Evolutionary conservation across 1,284 basidiomycete genomes (phyloP).

Genomic region (Thelephora terrestris): DNA sequence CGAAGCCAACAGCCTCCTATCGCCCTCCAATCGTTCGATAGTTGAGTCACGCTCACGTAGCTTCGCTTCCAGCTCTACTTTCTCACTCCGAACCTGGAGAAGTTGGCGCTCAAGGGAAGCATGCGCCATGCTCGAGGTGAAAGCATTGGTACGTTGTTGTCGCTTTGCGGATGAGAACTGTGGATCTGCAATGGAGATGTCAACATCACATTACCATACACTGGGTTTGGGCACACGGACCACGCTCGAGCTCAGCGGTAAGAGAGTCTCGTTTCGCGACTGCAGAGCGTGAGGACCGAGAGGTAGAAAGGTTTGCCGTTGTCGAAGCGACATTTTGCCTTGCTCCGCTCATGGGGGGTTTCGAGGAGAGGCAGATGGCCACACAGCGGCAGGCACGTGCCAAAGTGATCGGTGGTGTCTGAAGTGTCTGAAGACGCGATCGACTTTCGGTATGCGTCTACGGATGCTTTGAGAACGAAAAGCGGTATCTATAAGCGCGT

Average conservation of each 20-base stretch:
- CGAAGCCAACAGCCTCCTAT: slow-evolving; percentile 51
- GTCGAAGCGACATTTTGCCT: slow-evolving; percentile 10
- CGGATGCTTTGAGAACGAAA: too few species aligned
- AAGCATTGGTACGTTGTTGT: slow-evolving; percentile 47
- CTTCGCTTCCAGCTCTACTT: slow-evolving; percentile 51
- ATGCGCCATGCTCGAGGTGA: slow-evolving; percentile 46
- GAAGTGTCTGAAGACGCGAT: too few species aligned
- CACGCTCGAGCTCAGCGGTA: slow-evolving; percentile 55
- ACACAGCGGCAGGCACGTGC: too few species aligned
- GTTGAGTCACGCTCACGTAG: slow-evolving; percentile 46
- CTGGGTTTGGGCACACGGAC: slow-evolving; percentile 22
- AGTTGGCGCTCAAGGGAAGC: slow-evolving; percentile 54
- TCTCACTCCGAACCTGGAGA: slow-evolving; percentile 42
- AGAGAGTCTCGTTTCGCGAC: slow-evolving; percentile 47
- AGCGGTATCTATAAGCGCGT: too few species aligned
- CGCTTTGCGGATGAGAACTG: slow-evolving; percentile 51
- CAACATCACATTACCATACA: slow-evolving; percentile 5
- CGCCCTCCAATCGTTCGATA: slow-evolving; percentile 53
- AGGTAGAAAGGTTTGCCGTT: slow-evolving; percentile 14
- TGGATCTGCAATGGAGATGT: slow-evolving; percentile 32
- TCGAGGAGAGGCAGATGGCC: too few species aligned
- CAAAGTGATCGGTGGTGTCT: too few species aligned
- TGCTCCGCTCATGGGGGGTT: too few species aligned
- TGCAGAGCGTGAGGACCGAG: slow-evolving; percentile 15
- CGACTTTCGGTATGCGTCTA: too few species aligned